Evolutionary conservation across 1,284 basidiomycete species (phyloP), one percentile per base, ranked within the genome.

Genomic region (Coniophora puteana): DNA sequence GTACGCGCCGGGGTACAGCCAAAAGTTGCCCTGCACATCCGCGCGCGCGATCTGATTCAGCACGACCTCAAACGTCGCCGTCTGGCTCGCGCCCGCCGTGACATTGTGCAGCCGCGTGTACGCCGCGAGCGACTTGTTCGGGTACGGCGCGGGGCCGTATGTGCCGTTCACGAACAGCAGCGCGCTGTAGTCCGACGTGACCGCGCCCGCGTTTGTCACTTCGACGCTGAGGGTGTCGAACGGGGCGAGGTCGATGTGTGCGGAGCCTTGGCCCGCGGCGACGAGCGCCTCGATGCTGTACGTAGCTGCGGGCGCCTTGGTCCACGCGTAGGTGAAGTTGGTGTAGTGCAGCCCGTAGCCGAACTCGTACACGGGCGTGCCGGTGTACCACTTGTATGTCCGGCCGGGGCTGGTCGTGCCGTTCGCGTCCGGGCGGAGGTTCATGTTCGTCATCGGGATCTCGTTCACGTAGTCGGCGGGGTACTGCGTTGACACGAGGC

Each of bases 401-500:
- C 76, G 67, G 7, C 77, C 76, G 0, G 76, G 75, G 45, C 67
- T 73, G 33, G 62, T 63, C n/a, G n/a, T n/a, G n/a, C n/a, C n/a
- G n/a, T n/a, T n/a, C 29, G 55, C 49, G 46, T 62, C 69, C 8
- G 76, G 72, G 24, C 73, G 74, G 22, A 78, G 59, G 8, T 54
- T 61, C 76, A 79, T 78, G 58, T 78, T 71, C 5, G 76, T 78
- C 74, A 78, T 76, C 1, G 66, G 62, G 17, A 78, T 62, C 48
- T 71, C 61, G 42, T 67, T 56, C 12, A 69, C 62, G 52, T 73
- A 78, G 45, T 52, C 58, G 14, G 68, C 67, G 7, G 74, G 72
- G 51, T 78, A 78, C 47, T 78, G 76, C 1, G 76, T 78, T 34
- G 63, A 61, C 4, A 71, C 63, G 5, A 79, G 68, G 34, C 76